These are phyloP conservation scores for Jaminaea rosea DNA, from an alignment of 1,284 basidiomycete species.

Conservation along the genomic window DNA sequence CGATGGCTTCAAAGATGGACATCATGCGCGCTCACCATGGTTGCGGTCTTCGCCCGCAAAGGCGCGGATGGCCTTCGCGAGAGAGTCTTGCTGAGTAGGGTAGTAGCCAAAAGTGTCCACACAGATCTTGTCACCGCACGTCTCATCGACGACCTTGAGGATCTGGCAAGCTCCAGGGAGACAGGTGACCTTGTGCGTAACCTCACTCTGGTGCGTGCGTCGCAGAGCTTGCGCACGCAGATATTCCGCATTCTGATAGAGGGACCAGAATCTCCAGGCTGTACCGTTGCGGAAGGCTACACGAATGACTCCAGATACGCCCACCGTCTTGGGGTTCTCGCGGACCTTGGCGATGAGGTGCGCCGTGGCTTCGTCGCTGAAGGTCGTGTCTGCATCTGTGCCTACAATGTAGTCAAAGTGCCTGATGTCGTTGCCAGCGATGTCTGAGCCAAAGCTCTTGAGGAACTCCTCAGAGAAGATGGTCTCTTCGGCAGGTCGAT, in stretches of 20 bases:
- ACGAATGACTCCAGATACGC: neutral
- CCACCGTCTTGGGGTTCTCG: neutral
- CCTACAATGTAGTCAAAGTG: neutral
- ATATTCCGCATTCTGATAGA: neutral
- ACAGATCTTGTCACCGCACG: neutral
- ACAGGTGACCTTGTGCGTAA: neutral
- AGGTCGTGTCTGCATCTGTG: neutral
- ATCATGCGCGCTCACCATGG: too few species aligned
- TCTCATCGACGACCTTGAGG: neutral
- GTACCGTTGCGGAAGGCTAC: neutral
- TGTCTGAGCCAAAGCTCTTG: neutral
- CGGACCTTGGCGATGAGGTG: neutral
- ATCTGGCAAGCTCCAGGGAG: neutral
- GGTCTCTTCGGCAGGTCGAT: neutral
- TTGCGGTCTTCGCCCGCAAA: too few species aligned
- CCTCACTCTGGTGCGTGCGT: neutral
- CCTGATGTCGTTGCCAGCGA: neutral
- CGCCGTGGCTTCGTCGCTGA: neutral
- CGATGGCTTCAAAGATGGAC: too few species aligned
- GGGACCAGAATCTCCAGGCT: neutral
- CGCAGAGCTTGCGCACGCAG: neutral
- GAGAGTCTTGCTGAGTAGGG: too few species aligned
- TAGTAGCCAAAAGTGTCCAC: too few species aligned
- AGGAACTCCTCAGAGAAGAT: neutral
- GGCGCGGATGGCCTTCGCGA: too few species aligned